Percentiles rank a stretch among this genome's conserved stretches.
These are phyloP conservation scores for Dictyostelium capitatum DNA, from an alignment of 78 protist species.

Conservation along the genomic window DNA sequence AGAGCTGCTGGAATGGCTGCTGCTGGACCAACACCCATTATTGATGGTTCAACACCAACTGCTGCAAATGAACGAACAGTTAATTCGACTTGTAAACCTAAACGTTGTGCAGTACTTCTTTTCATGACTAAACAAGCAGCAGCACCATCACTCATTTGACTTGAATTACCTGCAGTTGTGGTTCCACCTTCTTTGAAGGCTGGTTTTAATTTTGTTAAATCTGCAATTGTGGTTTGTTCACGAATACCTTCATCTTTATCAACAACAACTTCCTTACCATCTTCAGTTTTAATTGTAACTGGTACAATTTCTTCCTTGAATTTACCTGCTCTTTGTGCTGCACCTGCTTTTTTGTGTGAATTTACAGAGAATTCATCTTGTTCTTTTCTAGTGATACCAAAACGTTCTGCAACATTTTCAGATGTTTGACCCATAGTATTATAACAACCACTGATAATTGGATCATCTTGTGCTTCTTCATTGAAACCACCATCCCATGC, in stretches of 20 bases:
- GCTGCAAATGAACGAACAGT: conserved; percentile 61
- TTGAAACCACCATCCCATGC: conserved; percentile 85
- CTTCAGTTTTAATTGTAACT: conserved; percentile 72
- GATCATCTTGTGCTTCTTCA: conserved; percentile 65
- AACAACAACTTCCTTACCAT: conserved; percentile 61
- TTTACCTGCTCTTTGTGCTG: conserved; percentile 87
- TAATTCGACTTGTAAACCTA: conserved; percentile 70
- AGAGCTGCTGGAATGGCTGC: conserved; percentile 92
- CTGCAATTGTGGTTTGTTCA: conserved; percentile 69
- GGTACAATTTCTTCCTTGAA: conserved; percentile 86
- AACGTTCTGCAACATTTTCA: conserved; percentile 91
- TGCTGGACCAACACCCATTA: conserved; percentile 93
- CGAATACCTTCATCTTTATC: conserved; percentile 85
- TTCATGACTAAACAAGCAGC: conserved; percentile 78
- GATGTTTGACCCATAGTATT: conserved; percentile 93
- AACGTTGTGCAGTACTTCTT: conserved; percentile 58
- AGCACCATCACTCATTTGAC: conserved; percentile 88
- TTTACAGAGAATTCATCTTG: conserved; percentile 92
- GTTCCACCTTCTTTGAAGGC: conserved; percentile 87
- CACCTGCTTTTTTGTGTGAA: conserved; percentile 85
- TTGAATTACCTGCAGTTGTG: conserved; percentile 93
- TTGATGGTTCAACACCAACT: conserved; percentile 87
- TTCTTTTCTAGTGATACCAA: conserved; percentile 89
- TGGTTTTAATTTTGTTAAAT: conserved; percentile 70
- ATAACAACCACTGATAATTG: conserved; percentile 81